These are phyloP conservation scores for Eucalyptus erythrocorys DNA, from an alignment of 345 rosid genomes.

Conservation along the genomic window DNA sequence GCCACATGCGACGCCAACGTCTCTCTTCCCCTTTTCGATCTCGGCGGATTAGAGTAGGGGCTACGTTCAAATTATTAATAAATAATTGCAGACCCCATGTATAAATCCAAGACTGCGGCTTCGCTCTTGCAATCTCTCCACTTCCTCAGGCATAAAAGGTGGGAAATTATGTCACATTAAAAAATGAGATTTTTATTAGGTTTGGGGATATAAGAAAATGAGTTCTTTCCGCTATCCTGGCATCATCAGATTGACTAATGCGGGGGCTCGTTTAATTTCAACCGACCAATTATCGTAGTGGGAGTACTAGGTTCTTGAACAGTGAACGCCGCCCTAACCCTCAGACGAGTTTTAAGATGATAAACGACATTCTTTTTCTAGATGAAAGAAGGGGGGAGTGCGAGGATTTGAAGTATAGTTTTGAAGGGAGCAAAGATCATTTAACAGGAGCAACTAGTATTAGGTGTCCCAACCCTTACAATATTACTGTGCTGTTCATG, in stretches of 20 bases:
- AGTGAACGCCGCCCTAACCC: background rate
- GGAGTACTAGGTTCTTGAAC: background rate
- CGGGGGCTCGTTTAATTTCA: background rate
- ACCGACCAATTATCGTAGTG: background rate
- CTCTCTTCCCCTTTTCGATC: conserved; percentile 18
- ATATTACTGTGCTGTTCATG: background rate
- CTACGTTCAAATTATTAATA: conserved; percentile 34
- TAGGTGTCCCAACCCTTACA: background rate
- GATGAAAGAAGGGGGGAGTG: background rate
- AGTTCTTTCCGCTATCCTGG: background rate
- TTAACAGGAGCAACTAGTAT: background rate
- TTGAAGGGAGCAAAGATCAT: background rate
- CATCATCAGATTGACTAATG: background rate
- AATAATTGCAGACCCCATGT: background rate
- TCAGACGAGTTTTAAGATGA: background rate
- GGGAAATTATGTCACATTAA: background rate
- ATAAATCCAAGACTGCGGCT: background rate
- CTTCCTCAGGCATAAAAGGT: background rate
- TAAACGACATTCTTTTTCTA: background rate
- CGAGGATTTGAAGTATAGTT: background rate
- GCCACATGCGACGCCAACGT: conserved; percentile 29
- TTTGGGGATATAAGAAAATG: background rate
- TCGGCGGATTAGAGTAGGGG: background rate
- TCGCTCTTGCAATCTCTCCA: background rate
- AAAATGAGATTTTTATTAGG: background rate